Conservation (phyloP, 116 monocot genomes). For the Phalaenopsis hybrid region DNA sequence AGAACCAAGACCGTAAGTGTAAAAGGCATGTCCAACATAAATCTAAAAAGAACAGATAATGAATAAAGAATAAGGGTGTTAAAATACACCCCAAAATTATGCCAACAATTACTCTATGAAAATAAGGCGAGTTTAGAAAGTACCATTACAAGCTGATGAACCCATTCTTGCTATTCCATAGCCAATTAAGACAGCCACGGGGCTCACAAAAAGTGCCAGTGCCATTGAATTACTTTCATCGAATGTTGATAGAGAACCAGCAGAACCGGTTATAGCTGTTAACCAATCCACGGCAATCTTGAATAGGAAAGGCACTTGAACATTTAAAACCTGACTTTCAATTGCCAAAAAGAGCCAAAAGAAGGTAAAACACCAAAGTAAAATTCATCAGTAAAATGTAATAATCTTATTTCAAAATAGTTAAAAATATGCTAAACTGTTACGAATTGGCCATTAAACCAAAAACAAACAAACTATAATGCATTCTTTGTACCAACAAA, state of each 20-base stretch:
- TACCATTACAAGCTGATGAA: constrained; percentile 93
- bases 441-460: neutral
- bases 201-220: constrained; percentile 84
- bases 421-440: neutral
- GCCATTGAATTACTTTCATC: constrained; percentile 63
- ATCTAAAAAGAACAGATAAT: too few relatives aligned
- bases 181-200: constrained; percentile 86
- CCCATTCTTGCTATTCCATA: constrained; percentile 93
- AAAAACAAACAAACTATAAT: neutral
- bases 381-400: neutral
- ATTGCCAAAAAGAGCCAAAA: constrained; percentile 5
- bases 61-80: too few relatives aligned
- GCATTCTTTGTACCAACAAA: neutral
- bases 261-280: constrained; percentile 50
- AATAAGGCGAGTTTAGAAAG: constrained; percentile 4
- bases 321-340: constrained; percentile 80
- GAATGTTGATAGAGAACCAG: constrained; percentile 54
- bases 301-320: constrained; percentile 97
- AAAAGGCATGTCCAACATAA: too few relatives aligned
- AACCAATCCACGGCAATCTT: constrained; percentile 99
- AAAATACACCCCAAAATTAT: too few relatives aligned
- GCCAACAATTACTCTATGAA: neutral
- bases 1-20: too few relatives aligned
- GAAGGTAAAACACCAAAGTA: neutral
- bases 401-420: neutral